Evolutionary conservation across 2,329 filamentous ascomycete species (phyloP).

Genomic region (Verticillium albo-atrum): DNA sequence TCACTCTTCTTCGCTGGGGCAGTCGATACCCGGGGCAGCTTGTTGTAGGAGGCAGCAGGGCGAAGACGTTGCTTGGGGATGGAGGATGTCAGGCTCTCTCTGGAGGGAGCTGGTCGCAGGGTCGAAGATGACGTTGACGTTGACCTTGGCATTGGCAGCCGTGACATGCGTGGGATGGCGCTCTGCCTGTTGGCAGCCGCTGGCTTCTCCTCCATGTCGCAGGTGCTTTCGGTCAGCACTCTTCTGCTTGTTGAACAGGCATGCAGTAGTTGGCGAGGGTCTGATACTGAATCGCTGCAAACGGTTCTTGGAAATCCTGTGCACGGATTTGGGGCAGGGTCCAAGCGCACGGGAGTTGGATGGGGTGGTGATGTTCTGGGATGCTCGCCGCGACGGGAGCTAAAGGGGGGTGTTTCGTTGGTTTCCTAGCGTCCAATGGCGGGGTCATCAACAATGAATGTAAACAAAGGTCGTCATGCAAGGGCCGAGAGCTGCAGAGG

Average conservation of each 20-base stretch:
- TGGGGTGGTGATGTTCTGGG: not conserved
- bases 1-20: constrained; percentile 3
- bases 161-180: constrained; percentile 31
- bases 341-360: not conserved
- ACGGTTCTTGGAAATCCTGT: not conserved
- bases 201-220: constrained; percentile 11
- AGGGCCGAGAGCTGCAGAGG: not conserved
- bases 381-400: not conserved
- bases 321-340: not conserved
- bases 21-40: constrained; percentile 11
- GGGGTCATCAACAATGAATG: not conserved
- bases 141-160: constrained; percentile 29
- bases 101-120: constrained; percentile 22
- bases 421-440: not conserved
- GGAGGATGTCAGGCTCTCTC: constrained; percentile 19
- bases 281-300: not conserved
- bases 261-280: not conserved
- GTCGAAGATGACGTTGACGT: constrained; percentile 21
- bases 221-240: not conserved
- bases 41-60: constrained; percentile 25
- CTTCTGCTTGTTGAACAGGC: not conserved
- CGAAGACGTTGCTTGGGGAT: constrained; percentile 26
- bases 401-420: not conserved
- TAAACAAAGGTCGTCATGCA: not conserved
- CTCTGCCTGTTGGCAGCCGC: constrained; percentile 13